Evolutionary conservation across 768 basidiomycete species (phyloP).

Genomic region (Lactifluus pinguis): DNA sequence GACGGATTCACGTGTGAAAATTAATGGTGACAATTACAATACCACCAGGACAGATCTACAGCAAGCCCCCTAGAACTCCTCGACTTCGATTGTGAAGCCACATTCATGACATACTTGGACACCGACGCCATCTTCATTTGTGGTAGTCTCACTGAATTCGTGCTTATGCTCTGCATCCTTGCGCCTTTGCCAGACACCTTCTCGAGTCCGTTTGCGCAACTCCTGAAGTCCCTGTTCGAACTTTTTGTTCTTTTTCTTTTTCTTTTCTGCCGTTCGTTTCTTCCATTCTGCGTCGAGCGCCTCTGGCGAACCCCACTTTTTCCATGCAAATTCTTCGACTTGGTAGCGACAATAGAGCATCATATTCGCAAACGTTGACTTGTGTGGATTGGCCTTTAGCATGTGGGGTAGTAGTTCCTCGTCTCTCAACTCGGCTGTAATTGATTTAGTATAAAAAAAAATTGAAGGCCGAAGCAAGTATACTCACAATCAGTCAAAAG

Average conservation of each 20-base stretch:
- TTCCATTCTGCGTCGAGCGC: conserved; percentile 85
- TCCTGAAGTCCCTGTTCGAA: conserved; percentile 88
- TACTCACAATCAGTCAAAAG: conserved; percentile 80
- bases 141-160: conserved; percentile 56
- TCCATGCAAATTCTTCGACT: conserved; percentile 94
- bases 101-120: conserved; percentile 81
- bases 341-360: conserved; percentile 94
- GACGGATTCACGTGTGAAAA: background rate
- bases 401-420: conserved; percentile 88
- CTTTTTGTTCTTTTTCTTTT: conserved; percentile 86
- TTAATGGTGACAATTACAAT: background rate
- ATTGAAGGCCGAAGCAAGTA: background rate
- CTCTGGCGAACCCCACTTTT: conserved; percentile 95
- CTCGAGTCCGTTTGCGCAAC: conserved; percentile 73
- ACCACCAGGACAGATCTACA: background rate
- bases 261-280: conserved; percentile 68
- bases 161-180: conserved; percentile 87
- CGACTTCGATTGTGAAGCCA: conserved; percentile 86
- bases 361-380: conserved; percentile 96
- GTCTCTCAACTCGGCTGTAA: conserved; percentile 84
- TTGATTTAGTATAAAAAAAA: background rate
- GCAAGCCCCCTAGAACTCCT: conserved; percentile 49
- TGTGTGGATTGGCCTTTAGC: conserved; percentile 90
- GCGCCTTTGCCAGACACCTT: conserved; percentile 82
- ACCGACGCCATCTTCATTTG: conserved; percentile 42